These are phyloP conservation scores for Astrocystis sublimbata DNA, from an alignment of 495 filamentous ascomycete species.

Conservation along the genomic window DNA sequence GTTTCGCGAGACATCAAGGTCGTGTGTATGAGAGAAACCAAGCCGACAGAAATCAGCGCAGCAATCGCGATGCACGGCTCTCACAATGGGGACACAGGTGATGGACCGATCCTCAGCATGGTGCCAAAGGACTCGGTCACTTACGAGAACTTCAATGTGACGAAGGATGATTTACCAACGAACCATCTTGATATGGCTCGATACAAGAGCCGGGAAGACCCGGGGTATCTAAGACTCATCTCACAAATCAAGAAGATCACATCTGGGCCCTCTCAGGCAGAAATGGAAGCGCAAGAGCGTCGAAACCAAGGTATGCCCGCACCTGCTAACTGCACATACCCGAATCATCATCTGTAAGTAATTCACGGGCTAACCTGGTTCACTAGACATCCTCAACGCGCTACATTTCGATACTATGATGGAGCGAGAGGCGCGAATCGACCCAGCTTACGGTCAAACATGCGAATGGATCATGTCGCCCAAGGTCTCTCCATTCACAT, in stretches of 20 bases:
- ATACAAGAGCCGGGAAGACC: conserved; percentile 31
- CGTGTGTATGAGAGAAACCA: conserved; percentile 32
- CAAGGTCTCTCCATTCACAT: conserved; percentile 23
- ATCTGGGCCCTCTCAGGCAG: conserved; percentile 27
- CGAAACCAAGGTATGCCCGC: conserved; percentile 34
- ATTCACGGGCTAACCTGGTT: not conserved
- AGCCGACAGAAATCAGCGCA: conserved; percentile 27
- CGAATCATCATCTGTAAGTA: not conserved
- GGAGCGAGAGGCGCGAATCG: conserved; percentile 34
- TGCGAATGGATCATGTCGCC: conserved; percentile 34
- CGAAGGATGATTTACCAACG: conserved; percentile 23
- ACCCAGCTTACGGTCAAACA: conserved; percentile 33
- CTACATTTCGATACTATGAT: conserved; percentile 35
- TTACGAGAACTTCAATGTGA: conserved; percentile 34
- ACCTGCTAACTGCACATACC: not conserved
- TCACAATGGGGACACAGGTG: conserved; percentile 28
- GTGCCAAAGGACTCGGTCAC: conserved; percentile 32
- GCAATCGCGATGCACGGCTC: conserved; percentile 24
- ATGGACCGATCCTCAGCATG: conserved; percentile 31
- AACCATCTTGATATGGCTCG: conserved; percentile 29
- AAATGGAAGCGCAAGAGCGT: conserved; percentile 30
- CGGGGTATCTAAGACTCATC: conserved; percentile 27
- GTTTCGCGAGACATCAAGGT: conserved; percentile 35
- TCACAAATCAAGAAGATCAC: conserved; percentile 29
- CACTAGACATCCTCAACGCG: conserved; percentile 33